phyloP scores from a whole-genome alignment of 2,329 filamentous ascomycete species.

The Pseudopyrenochaeta lycopersici region DNA sequence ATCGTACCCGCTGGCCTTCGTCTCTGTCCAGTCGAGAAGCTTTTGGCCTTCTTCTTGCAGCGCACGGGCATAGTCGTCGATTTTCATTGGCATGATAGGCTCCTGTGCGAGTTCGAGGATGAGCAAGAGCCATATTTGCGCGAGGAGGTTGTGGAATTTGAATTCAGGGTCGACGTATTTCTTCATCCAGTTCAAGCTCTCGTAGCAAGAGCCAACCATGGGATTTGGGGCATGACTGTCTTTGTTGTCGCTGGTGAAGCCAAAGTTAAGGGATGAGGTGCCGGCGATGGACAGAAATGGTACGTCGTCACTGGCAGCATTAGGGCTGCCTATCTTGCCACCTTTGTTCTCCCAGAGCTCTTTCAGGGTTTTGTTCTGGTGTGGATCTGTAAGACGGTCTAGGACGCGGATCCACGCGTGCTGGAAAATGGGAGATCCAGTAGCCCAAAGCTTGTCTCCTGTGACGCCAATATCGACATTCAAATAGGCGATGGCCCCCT shows the following conservation, averaged over 20 bases:
- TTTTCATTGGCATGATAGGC: constrained; percentile 82
- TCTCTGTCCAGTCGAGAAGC: constrained; percentile 70
- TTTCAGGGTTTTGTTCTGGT: constrained; percentile 73
- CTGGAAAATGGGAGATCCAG: constrained; percentile 82
- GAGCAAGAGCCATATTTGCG: constrained; percentile 81
- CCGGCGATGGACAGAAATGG: constrained; percentile 93
- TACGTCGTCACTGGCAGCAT: constrained; percentile 82
- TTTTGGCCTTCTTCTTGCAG: constrained; percentile 72
- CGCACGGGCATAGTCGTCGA: constrained; percentile 74
- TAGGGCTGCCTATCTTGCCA: constrained; percentile 71
- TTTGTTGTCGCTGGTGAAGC: constrained; percentile 67
- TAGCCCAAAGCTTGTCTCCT: constrained; percentile 77
- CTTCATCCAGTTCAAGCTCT: constrained; percentile 87
- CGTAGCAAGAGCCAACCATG: constrained; percentile 86
- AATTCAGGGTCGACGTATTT: constrained; percentile 83
- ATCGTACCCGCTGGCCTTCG: constrained; percentile 53
- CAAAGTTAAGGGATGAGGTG: constrained; percentile 85
- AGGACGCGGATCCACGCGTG: constrained; percentile 77
- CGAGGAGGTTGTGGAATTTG: constrained; percentile 79
- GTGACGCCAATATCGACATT: constrained; percentile 88
- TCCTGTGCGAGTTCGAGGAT: constrained; percentile 85
- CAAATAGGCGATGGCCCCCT: constrained; percentile 83
- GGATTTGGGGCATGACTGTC: constrained; percentile 57
- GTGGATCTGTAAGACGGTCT: constrained; percentile 77
- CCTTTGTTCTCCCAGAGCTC: constrained; percentile 77